A percentile compares a stretch with the other conserved stretches of the same genome.
Conservation (phyloP, 208 protist genomes). For the Acanthamoeba sp. region DNA sequence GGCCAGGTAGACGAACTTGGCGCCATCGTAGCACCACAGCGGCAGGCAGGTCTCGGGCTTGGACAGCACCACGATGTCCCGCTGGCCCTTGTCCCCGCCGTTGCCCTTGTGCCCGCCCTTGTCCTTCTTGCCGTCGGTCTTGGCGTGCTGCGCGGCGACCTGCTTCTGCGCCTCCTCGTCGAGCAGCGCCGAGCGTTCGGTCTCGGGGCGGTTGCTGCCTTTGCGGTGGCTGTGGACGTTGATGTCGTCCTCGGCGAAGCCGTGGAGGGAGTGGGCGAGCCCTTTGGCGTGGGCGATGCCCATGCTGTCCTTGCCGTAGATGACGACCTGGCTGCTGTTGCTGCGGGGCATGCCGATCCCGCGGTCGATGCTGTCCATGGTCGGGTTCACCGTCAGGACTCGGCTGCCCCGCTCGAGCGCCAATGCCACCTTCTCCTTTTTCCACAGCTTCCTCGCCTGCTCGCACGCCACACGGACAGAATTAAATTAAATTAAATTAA, state of each 20-base stretch:
- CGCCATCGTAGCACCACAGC: constrained; percentile 20
- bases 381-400: background rate
- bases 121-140: too few relatives aligned
- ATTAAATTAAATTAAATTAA: too few relatives aligned
- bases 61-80: background rate
- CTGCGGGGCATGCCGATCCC: background rate
- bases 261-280: background rate
- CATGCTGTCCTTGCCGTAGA: background rate
- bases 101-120: background rate
- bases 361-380: background rate
- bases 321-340: background rate
- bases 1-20: constrained; percentile 5
- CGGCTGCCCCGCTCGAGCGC: background rate
- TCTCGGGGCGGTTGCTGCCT: background rate
- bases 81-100: background rate
- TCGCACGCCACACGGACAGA: too few relatives aligned
- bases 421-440: background rate
- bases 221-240: background rate
- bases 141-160: too few relatives aligned
- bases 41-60: constrained; percentile 3
- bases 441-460: background rate
- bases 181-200: background rate
- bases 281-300: background rate
- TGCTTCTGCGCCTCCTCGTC: background rate
- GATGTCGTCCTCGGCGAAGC: background rate